A percentile compares a stretch with the other conserved stretches of the same genome.
Conservation (phyloP, 768 basidiomycete genomes). For the Butyriboletus loyo region DNA sequence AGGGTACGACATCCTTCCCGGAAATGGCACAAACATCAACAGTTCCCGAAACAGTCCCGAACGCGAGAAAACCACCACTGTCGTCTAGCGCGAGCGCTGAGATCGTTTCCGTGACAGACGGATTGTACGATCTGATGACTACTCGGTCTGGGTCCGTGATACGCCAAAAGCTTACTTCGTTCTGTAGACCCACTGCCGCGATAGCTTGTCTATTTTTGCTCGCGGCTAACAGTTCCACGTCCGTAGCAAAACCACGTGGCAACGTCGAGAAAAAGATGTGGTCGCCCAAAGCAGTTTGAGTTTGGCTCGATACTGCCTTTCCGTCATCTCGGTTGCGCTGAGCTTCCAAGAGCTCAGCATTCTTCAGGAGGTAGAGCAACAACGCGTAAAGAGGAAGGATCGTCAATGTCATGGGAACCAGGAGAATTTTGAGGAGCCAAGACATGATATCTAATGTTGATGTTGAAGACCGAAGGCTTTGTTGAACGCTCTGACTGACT, state of each 20-base stretch:
- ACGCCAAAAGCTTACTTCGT: constrained; percentile 73
- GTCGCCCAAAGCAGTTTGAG: constrained; percentile 34
- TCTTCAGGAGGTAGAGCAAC: constrained; percentile 83
- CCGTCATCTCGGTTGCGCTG: constrained; percentile 62
- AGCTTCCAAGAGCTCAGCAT: constrained; percentile 86
- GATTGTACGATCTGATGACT: constrained; percentile 45
- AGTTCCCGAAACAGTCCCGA: constrained; percentile 66
- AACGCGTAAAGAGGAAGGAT: constrained; percentile 71
- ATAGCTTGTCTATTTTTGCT: constrained; percentile 65
- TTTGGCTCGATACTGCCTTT: constrained; percentile 32
- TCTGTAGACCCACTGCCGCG: constrained; percentile 73
- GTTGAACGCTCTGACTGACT: constrained; percentile 21
- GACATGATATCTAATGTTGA: constrained; percentile 53
- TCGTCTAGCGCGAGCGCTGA: constrained; percentile 65
- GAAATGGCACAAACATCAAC: constrained; percentile 63
- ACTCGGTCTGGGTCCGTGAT: constrained; percentile 40
- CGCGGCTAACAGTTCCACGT: constrained; percentile 76
- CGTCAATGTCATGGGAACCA: constrained; percentile 80
- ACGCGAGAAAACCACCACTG: constrained; percentile 59
- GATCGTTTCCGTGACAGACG: constrained; percentile 46
- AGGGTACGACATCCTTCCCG: constrained; percentile 34
- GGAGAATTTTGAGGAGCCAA: constrained; percentile 81
- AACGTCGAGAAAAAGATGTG: constrained; percentile 62
- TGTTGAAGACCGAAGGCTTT: constrained; percentile 43
- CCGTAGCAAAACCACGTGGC: constrained; percentile 77